Evolutionary conservation across 2,329 filamentous ascomycete genomes (phyloP).

Genomic region (Aspergillus transmontanensis): DNA sequence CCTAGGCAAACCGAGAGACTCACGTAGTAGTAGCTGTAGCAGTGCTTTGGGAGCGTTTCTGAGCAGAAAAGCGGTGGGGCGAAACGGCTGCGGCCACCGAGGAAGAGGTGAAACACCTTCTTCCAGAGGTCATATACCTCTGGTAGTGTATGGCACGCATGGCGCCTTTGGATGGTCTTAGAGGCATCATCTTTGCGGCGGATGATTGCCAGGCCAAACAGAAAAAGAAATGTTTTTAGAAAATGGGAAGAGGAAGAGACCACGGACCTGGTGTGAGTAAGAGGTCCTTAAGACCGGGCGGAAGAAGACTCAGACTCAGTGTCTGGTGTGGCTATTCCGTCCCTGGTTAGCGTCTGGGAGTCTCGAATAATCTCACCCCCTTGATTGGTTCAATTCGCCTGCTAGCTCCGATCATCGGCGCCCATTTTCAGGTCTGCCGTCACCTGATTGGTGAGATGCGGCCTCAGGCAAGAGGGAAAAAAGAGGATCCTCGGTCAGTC

Average conservation of each 20-base stretch:
- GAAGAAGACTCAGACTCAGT: constrained; percentile 19
- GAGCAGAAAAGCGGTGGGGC: constrained; percentile 47
- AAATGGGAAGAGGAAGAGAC: constrained; percentile 19
- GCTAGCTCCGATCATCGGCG: constrained; percentile 36
- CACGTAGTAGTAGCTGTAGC: constrained; percentile 57
- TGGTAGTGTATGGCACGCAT: constrained; percentile 50
- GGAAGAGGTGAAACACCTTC: constrained; percentile 49
- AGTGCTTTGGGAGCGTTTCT: constrained; percentile 52
- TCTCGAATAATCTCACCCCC: constrained; percentile 26
- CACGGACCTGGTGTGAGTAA: constrained; percentile 21
- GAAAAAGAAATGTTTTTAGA: constrained; percentile 22
- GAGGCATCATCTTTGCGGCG: constrained; percentile 50
- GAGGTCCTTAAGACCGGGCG: constrained; percentile 28
- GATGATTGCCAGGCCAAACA: constrained; percentile 39
- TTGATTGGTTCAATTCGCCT: constrained; percentile 28
- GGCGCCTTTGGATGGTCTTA: constrained; percentile 52
- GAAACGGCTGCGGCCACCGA: constrained; percentile 48
- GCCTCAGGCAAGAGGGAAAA: constrained; percentile 1
- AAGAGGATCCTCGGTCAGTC: background rate
- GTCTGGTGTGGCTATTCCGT: constrained; percentile 10
- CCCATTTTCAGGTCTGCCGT: constrained; percentile 1
- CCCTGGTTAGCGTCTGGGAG: constrained; percentile 19
- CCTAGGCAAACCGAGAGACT: constrained; percentile 34
- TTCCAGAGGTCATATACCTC: constrained; percentile 40
- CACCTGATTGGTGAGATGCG: constrained; percentile 16